Evolutionary conservation across 805 yeast genomes (phyloP).

Genomic region (Ascoidea rubescens): DNA sequence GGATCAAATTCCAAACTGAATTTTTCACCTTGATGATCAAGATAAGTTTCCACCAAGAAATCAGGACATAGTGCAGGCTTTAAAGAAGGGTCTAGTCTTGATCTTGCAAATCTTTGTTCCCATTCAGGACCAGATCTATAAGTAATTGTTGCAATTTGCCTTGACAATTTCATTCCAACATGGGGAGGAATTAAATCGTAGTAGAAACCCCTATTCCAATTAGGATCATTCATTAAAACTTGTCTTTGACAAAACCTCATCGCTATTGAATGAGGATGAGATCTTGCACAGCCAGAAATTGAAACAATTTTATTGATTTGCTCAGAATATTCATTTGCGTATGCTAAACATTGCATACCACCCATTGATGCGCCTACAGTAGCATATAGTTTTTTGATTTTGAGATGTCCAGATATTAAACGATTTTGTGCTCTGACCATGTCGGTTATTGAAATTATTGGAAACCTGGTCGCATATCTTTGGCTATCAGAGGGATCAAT

Average conservation of each 20-base stretch:
- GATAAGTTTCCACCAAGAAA: slow-evolving; percentile 79
- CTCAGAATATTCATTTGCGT: slow-evolving; percentile 71
- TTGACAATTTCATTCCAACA: slow-evolving; percentile 85
- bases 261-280: slow-evolving; percentile 90
- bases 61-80: slow-evolving; percentile 90
- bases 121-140: slow-evolving; percentile 95
- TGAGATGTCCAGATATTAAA: slow-evolving; percentile 46
- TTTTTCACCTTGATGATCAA: slow-evolving; percentile 92
- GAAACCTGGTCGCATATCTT: slow-evolving; percentile 77
- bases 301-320: slow-evolving; percentile 59
- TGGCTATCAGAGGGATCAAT: slow-evolving; percentile 41
- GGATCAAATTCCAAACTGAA: slow-evolving; percentile 87
- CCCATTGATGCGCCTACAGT: slow-evolving; percentile 91
- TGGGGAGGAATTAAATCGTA: slow-evolving; percentile 75
- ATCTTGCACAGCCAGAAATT: slow-evolving; percentile 87
- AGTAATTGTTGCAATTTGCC: slow-evolving; percentile 89
- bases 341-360: slow-evolving; percentile 95
- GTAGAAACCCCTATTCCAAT: slow-evolving; percentile 86
- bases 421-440: slow-evolving; percentile 84
- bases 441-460: slow-evolving; percentile 73
- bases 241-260: slow-evolving; percentile 89
- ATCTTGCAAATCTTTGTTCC: slow-evolving; percentile 86
- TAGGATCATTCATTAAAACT: slow-evolving; percentile 86
- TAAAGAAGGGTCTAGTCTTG: slow-evolving; percentile 63
- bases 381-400: slow-evolving; percentile 54